Evolutionary conservation across 176 grass and related monocot genomes (phyloP), one percentile per base, ranked within the genome.

Genomic region (Paspalum notatum): DNA sequence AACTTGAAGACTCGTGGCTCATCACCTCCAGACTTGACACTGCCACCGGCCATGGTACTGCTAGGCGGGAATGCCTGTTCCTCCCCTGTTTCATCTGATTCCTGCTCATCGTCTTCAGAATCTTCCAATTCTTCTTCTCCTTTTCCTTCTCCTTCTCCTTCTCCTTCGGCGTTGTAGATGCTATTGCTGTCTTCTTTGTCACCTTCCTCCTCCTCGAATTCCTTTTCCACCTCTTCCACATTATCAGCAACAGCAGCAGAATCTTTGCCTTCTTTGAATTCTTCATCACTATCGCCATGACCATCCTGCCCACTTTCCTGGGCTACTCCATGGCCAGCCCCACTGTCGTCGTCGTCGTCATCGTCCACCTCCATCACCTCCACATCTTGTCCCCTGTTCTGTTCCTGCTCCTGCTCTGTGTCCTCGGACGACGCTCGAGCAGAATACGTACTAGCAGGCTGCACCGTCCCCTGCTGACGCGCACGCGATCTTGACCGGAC

Each of bases 1-100:
- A 20, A 56, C 14, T 45, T 16, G 2, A 85, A 14, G 20, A 20
- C 8, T 16, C 6, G 54, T 0, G 13, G 25, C 14, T 7, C 41
- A 2, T 68, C 9, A 51, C 12, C 57, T 59, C 22, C 70, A 16
- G 54, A 45, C 66, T 24, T 20, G 37, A 27, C 1, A 26, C 40
- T 77, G 39, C 56, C 40, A 56, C 21, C 13, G 9, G 72, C 72
- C 24, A 56, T 73, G 79, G 54, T 12, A 11, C 62, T 83, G 85
- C 85, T 62, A 41, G 64, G 38, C 54, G 32, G 43, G 64, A 16
- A 3, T 77, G 6, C 25, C 9, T 1, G 62, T 2, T 14, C 17
- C 47, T 75, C 62, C 46, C 14, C 10, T 76, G 44, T 7, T 58
- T 50, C 66, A 15, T 49, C 15, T 3, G 13, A 25, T 52, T 78